These are phyloP conservation scores for Globisporangium megalacanthum DNA, from an alignment of 352 stramenopile genomes.

Conservation along the genomic window DNA sequence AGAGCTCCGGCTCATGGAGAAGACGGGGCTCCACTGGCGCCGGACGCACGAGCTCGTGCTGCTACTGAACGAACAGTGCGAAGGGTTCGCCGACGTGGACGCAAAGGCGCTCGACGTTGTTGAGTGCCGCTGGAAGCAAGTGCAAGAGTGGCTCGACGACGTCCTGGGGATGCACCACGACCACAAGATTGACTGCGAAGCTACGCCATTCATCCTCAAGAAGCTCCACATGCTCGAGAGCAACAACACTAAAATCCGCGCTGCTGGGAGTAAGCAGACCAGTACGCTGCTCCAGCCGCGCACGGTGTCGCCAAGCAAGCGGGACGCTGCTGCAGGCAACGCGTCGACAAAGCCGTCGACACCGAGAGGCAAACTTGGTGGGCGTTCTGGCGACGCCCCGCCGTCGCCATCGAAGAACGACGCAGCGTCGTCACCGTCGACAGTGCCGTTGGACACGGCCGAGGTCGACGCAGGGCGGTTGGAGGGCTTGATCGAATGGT, in stretches of 20 bases:
- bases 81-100: conserved; percentile 59
- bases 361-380: neutral
- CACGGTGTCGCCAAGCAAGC: conserved; percentile 6
- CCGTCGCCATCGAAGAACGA: neutral
- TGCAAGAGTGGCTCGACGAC: conserved; percentile 61
- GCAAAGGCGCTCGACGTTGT: conserved; percentile 41
- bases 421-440: neutral
- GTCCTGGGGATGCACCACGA: conserved; percentile 52
- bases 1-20: conserved; percentile 62
- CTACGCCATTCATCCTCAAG: conserved; percentile 60
- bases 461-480: conserved; percentile 40
- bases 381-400: neutral
- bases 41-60: conserved; percentile 64
- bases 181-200: conserved; percentile 62
- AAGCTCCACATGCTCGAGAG: conserved; percentile 51
- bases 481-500: conserved; percentile 67
- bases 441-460: neutral
- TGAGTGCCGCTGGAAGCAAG: conserved; percentile 47
- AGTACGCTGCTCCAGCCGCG: neutral
- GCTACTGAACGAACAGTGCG: conserved; percentile 65
- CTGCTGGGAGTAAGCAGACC: neutral
- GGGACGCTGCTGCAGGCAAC: neutral
- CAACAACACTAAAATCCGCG: neutral
- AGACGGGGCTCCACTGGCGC: conserved; percentile 63
- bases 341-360: too few relatives aligned